phyloP scores from a whole-genome alignment of 1,139 yeast genomes.

The Groenewaldozyma auringiensis region DNA sequence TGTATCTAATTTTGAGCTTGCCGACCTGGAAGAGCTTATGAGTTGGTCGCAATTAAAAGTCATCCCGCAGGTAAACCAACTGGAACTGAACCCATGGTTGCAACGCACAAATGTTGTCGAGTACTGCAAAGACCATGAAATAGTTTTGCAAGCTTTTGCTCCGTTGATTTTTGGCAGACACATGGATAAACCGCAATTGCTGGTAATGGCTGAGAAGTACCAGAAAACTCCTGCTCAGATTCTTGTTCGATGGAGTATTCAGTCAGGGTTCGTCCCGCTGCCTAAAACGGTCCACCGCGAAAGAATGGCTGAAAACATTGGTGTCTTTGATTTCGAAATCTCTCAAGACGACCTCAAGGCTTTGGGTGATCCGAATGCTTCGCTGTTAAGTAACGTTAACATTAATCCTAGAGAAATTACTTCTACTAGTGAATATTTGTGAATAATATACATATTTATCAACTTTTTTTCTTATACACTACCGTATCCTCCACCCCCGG shows the following conservation, averaged over 20 bases:
- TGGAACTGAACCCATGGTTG: conserved; percentile 54
- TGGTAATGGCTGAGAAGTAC: conserved; percentile 35
- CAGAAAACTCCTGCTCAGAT: conserved; percentile 38
- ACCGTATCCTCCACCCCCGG: conserved; percentile 44
- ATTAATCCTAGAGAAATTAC: conserved; percentile 11
- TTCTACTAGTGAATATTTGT: neutral
- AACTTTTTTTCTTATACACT: neutral
- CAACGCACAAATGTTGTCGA: conserved; percentile 46
- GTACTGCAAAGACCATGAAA: conserved; percentile 43
- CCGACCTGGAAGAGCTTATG: conserved; percentile 34
- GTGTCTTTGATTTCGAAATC: conserved; percentile 45
- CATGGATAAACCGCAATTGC: conserved; percentile 44
- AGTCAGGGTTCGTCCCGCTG: conserved; percentile 48
- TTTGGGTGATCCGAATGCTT: conserved; percentile 29
- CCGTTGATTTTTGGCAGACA: conserved; percentile 60
- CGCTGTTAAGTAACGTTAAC: conserved; percentile 10
- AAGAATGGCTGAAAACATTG: conserved; percentile 42
- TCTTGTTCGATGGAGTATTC: conserved; percentile 38
- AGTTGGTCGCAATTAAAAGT: conserved; percentile 31
- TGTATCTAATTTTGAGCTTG: conserved; percentile 38
- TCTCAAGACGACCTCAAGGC: conserved; percentile 30
- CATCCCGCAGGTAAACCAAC: conserved; percentile 43
- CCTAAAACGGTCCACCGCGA: conserved; percentile 55
- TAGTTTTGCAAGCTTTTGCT: conserved; percentile 58
- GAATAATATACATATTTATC: neutral